A percentile compares a stretch with the other conserved stretches of the same genome.
Conservation (phyloP, 176 grass and related monocot species). For the Guadua angustifolia region DNA sequence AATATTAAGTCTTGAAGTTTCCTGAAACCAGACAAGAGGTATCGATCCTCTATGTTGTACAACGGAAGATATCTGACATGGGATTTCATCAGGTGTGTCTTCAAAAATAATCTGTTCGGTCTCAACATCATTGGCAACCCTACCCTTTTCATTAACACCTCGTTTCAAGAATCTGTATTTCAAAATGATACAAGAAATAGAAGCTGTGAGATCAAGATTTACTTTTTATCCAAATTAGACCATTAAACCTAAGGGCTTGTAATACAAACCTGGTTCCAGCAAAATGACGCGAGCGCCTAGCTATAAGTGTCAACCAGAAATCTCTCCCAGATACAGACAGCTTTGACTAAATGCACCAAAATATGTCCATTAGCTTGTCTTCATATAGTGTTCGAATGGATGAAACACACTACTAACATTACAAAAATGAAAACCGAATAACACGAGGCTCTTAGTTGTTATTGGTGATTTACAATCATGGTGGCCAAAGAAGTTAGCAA, state of each 20-base stretch:
- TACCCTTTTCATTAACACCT: constrained; percentile 94
- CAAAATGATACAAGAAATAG: constrained; percentile 33
- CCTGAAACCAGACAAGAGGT: constrained; percentile 97
- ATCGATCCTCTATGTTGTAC: constrained; percentile 97
- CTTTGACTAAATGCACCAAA: constrained; percentile 67
- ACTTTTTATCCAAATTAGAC: not conserved
- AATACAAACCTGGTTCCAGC: constrained; percentile 89
- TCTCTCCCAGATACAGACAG: constrained; percentile 73
- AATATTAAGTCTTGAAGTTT: constrained; percentile 95
- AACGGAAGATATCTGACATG: constrained; percentile 76
- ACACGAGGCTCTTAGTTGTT: not conserved
- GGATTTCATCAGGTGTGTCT: constrained; percentile 65
- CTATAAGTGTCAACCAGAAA: constrained; percentile 94
- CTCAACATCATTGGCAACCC: constrained; percentile 99
- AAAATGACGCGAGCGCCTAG: constrained; percentile 98
- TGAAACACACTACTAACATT: not conserved
- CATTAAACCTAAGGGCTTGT: constrained; percentile 36
- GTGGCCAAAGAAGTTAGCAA: too few species aligned
- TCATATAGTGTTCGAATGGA: not conserved
- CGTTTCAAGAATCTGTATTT: constrained; percentile 85
- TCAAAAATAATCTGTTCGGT: constrained; percentile 96
- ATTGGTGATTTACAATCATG: too few species aligned
- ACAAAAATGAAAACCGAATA: not conserved
- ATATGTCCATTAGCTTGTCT: constrained; percentile 40
- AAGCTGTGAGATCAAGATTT: not conserved